Evolutionary conservation across 306 rosid genomes (phyloP).

Genomic region (Prunus mira): DNA sequence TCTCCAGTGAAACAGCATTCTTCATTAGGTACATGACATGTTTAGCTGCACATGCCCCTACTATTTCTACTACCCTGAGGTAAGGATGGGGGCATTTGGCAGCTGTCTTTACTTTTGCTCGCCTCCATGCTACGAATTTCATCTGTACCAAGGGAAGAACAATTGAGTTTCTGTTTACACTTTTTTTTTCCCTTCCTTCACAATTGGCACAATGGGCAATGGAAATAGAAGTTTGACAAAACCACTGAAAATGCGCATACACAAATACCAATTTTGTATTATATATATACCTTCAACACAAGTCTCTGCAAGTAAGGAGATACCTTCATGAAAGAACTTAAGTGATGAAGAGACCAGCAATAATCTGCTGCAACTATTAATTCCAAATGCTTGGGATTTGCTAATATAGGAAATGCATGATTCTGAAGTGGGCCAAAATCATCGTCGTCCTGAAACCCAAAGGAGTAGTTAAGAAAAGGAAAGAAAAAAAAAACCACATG

Average conservation of each 20-base stretch:
- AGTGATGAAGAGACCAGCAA: background rate
- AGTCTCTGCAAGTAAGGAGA: slow-evolving; percentile 1
- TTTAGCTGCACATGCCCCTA: background rate
- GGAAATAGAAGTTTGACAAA: too few species aligned
- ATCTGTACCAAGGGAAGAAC: too few species aligned
- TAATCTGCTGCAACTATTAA: background rate
- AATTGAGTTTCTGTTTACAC: too few species aligned
- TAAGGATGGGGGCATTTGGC: background rate
- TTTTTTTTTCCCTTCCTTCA: too few species aligned
- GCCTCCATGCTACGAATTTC: too few species aligned
- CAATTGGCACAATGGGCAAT: too few species aligned
- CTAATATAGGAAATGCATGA: background rate
- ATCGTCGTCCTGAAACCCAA: background rate
- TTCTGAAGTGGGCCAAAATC: too few species aligned
- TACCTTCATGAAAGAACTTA: background rate
- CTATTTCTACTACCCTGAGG: too few species aligned
- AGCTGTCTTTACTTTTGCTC: background rate
- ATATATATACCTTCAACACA: background rate
- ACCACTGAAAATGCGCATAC: too few species aligned
- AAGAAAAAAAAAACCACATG: background rate
- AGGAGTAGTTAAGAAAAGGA: too few species aligned
- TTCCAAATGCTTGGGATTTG: background rate
- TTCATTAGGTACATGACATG: background rate
- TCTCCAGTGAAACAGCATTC: background rate
- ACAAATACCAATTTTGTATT: too few species aligned